Percentiles rank a stretch among this genome's conserved stretches.
phyloP scores from a whole-genome alignment of 2,329 filamentous ascomycete species.

The Amphichorda felina region DNA sequence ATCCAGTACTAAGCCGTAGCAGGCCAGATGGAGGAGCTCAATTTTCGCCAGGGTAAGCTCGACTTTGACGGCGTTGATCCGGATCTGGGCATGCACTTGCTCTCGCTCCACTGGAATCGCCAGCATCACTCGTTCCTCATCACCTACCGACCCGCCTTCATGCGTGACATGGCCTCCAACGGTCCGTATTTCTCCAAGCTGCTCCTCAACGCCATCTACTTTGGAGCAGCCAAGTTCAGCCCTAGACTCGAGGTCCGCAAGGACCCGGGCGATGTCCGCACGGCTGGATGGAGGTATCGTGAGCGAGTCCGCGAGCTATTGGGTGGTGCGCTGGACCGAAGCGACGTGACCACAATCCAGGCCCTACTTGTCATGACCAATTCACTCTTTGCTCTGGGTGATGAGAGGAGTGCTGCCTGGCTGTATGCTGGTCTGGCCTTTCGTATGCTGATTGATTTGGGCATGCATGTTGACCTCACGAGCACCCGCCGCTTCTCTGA shows the following conservation, averaged over 20 bases:
- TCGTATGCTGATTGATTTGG: constrained; percentile 41
- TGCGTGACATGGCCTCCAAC: constrained; percentile 37
- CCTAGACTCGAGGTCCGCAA: constrained; percentile 29
- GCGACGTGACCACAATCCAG: constrained; percentile 41
- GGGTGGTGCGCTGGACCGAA: too few relatives aligned
- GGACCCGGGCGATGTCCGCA: constrained; percentile 30
- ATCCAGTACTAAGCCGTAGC: neutral
- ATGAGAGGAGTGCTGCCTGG: constrained; percentile 41
- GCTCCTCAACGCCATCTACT: constrained; percentile 42
- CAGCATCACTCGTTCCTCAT: constrained; percentile 36
- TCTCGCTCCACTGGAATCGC: constrained; percentile 39
- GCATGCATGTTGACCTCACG: constrained; percentile 33
- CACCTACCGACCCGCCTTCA: constrained; percentile 40
- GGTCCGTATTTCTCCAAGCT: constrained; percentile 46
- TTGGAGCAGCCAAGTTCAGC: constrained; percentile 39
- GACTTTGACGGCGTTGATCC: constrained; percentile 44
- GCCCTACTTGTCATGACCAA: constrained; percentile 38
- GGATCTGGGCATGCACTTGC: constrained; percentile 36
- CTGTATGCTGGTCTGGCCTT: constrained; percentile 45
- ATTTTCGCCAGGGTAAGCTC: constrained; percentile 29
- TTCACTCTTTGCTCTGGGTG: constrained; percentile 35
- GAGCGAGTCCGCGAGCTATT: constrained; percentile 33
- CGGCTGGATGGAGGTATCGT: constrained; percentile 34
- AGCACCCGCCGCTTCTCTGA: constrained; percentile 20
- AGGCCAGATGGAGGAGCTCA: constrained; percentile 35